Evolutionary conservation across 2,329 filamentous ascomycete species (phyloP), one percentile per base, ranked within the genome.

Genomic region (Hypoxylon sp.): DNA sequence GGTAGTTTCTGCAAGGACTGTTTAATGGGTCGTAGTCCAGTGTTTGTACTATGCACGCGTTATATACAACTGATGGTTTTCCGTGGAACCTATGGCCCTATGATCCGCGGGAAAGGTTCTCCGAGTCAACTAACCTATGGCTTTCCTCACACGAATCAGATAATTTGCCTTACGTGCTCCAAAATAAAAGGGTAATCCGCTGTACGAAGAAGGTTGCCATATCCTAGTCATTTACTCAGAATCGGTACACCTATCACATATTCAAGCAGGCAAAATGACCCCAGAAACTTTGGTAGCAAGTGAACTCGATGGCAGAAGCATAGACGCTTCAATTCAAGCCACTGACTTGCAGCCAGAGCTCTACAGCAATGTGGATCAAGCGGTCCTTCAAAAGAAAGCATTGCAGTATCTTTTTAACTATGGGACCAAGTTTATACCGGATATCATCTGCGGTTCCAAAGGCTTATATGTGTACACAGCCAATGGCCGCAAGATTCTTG

Each of bases 401-500:
- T 68, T 62, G 21, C 56, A 58, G 21, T 68, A 63, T 32, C 65
- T 70, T 0, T 57, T 65, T 57, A 70, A 67, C 29, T 70, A 62
- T 21, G 67, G 64, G 6, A 65, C 61, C 4, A 60, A 57, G 19
- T 70, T 70, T 50, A 57, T 65, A n/a, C 42, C 31, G 13, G 56
- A 68, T 48, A 21, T 68, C 24, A 56, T 68, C 29, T 64, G 55
- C 31, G 55, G 65, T 1, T 42, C 65, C 1, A 64, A 64, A 31
- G 60, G 65, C 24, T n/a, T 68, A 11, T 68, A 68, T 15, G 52
- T 68, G 44, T 64, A 61, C 10, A 65, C 60, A 13, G 61, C 56
- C 11, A 52, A 51, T 10, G 65, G 61, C 15, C 55, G 58, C 27
- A 60, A 80, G 53, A 83, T 89, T 59, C 81, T 89, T 0, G 87